Evolutionary conservation across 1,139 yeast genomes (phyloP).

Genomic region (Pichia sp.): DNA sequence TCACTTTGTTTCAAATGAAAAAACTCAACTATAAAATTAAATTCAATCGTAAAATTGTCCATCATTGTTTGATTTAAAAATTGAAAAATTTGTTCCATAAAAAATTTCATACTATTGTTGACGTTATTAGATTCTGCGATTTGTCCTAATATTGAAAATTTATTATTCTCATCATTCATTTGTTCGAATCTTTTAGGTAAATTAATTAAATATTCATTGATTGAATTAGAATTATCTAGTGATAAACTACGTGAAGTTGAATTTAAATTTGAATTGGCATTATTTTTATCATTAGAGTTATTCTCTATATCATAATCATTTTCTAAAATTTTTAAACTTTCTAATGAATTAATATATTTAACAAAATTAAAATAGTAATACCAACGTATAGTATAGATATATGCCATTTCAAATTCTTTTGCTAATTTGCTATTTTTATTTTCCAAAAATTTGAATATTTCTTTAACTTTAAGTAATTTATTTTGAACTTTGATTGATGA

Average conservation of each 20-base stretch:
- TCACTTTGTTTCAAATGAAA: slow-evolving; percentile 44
- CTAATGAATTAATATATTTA: slow-evolving; percentile 71
- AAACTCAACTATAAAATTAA: slow-evolving; percentile 65
- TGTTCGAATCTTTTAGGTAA: slow-evolving; percentile 24
- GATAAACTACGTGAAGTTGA: slow-evolving; percentile 1
- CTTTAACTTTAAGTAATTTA: slow-evolving; percentile 53
- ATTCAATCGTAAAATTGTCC: slow-evolving; percentile 77
- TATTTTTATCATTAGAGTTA: neutral
- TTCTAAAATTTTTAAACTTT: slow-evolving; percentile 43
- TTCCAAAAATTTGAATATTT: slow-evolving; percentile 52
- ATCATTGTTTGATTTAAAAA: slow-evolving; percentile 68
- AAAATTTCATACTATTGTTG: slow-evolving; percentile 37
- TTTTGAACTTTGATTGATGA: slow-evolving; percentile 75
- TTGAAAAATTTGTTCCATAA: slow-evolving; percentile 68
- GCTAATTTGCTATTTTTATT: slow-evolving; percentile 60
- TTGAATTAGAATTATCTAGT: slow-evolving; percentile 13
- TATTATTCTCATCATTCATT: slow-evolving; percentile 34
- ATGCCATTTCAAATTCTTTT: slow-evolving; percentile 70
- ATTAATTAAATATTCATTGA: slow-evolving; percentile 27
- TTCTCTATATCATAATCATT: slow-evolving; percentile 18
- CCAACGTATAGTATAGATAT: slow-evolving; percentile 87
- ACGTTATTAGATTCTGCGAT: slow-evolving; percentile 66
- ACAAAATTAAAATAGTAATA: slow-evolving; percentile 77
- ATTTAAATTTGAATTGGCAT: neutral
- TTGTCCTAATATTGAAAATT: slow-evolving; percentile 72